Conservation (phyloP, 371 early-diverging fungal species). For the Cokeromyces recurvatus region DNA sequence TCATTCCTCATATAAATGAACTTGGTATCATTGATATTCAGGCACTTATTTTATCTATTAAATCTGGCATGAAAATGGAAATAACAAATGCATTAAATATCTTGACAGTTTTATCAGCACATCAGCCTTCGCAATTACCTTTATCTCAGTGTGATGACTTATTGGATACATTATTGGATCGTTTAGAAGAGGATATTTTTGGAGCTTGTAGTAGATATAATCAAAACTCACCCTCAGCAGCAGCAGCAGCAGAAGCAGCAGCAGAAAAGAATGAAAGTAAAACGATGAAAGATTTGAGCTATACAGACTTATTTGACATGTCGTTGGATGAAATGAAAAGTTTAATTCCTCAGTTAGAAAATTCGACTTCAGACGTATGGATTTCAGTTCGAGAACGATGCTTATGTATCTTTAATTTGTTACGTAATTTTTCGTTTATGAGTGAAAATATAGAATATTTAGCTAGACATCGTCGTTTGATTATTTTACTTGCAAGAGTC, state of each 20-base stretch:
- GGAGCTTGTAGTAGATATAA: slow-evolving; percentile 21
- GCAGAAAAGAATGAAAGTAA: slow-evolving; percentile 15
- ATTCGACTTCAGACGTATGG: slow-evolving; percentile 42
- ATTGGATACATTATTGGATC: slow-evolving; percentile 48
- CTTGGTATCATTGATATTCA: slow-evolving; percentile 69
- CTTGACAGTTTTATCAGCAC: slow-evolving; percentile 53
- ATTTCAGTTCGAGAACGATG: slow-evolving; percentile 41
- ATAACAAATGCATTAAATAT: slow-evolving; percentile 70
- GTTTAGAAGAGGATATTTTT: slow-evolving; percentile 40
- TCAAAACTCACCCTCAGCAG: neutral
- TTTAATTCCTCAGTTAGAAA: slow-evolving; percentile 37
- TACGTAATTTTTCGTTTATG: slow-evolving; percentile 65
- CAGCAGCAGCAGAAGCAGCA: neutral
- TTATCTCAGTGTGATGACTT: slow-evolving; percentile 50
- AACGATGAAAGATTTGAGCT: slow-evolving; percentile 16
- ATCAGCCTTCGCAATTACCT: slow-evolving; percentile 16
- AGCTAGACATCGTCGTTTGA: slow-evolving; percentile 52
- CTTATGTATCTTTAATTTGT: slow-evolving; percentile 47
- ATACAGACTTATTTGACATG: slow-evolving; percentile 53
- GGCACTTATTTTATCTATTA: slow-evolving; percentile 70
- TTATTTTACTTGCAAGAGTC: slow-evolving; percentile 29
- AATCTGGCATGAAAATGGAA: slow-evolving; percentile 72
- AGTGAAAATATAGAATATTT: slow-evolving; percentile 56
- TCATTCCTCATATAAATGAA: slow-evolving; percentile 54
- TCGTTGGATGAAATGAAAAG: slow-evolving; percentile 54